Conservation (phyloP, 2,329 filamentous ascomycete genomes). For the Coleophoma cylindrospora region DNA sequence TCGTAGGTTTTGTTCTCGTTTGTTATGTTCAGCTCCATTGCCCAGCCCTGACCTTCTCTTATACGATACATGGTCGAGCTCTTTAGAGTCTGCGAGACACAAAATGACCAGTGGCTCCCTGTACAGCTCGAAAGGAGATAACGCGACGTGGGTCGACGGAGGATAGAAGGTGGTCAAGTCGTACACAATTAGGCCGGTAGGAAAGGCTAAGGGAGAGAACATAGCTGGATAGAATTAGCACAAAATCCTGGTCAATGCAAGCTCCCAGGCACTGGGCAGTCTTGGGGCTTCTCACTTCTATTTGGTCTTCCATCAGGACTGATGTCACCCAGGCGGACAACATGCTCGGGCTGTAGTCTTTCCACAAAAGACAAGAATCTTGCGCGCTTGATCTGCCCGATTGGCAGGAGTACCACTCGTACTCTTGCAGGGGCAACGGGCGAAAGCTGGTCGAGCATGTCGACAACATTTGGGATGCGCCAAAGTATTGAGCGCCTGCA, state of each 20-base stretch:
- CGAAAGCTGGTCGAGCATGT: constrained; percentile 85
- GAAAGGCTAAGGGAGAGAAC: constrained; percentile 89
- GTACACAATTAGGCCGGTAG: constrained; percentile 80
- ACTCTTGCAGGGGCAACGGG: constrained; percentile 89
- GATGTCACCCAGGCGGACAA: constrained; percentile 80
- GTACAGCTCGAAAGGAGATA: constrained; percentile 87
- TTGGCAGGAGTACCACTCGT: constrained; percentile 78
- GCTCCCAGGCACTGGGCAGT: neutral
- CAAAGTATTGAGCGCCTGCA: neutral
- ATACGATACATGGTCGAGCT: constrained; percentile 54
- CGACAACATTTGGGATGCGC: constrained; percentile 44
- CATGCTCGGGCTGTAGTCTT: constrained; percentile 72
- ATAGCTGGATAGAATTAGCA: constrained; percentile 56
- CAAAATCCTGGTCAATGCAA: no score
- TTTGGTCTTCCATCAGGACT: constrained; percentile 80
- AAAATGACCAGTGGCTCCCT: constrained; percentile 80
- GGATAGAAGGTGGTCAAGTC: constrained; percentile 78
- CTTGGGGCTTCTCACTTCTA: constrained; percentile 59
- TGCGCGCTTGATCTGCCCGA: constrained; percentile 78
- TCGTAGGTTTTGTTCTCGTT: constrained; percentile 52
- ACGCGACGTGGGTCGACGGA: constrained; percentile 70
- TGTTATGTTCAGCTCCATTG: constrained; percentile 39
- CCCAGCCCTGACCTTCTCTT: constrained; percentile 51
- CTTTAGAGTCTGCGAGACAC: constrained; percentile 76
- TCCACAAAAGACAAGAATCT: constrained; percentile 76